A percentile compares a stretch with the other conserved stretches of the same genome.
These are phyloP conservation scores for Aleurites moluccanus DNA, from an alignment of 441 rosid species.

Conservation along the genomic window DNA sequence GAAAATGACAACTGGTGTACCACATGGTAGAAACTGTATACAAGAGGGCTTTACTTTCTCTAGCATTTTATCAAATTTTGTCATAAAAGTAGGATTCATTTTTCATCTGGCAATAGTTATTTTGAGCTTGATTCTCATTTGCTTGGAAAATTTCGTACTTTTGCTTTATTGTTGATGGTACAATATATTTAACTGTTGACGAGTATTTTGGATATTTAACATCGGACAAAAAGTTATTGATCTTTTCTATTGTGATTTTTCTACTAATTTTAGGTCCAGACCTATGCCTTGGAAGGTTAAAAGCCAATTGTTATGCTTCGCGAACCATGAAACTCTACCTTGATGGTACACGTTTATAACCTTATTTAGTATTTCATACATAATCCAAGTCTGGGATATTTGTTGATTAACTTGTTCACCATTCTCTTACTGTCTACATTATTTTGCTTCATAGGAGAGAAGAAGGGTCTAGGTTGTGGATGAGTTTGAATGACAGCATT, in stretches of 20 bases:
- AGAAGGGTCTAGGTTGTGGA: background rate
- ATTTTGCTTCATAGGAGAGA: background rate
- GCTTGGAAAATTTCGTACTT: background rate
- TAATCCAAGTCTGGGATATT: background rate
- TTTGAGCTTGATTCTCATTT: background rate
- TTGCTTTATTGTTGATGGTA: background rate
- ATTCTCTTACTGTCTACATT: background rate
- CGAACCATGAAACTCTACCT: conserved; percentile 13
- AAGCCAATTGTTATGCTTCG: conserved; percentile 11
- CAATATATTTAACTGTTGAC: background rate
- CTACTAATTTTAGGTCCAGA: conserved; percentile 50
- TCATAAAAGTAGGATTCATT: background rate
- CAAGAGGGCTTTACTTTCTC: background rate
- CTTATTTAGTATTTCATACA: background rate
- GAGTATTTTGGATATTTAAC: background rate
- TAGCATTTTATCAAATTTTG: background rate
- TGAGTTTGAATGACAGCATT: background rate
- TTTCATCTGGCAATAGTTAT: background rate
- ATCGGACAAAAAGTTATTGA: background rate
- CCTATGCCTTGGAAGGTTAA: conserved; percentile 68
- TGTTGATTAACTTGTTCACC: background rate
- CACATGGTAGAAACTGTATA: background rate
- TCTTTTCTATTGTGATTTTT: background rate
- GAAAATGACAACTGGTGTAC: background rate
- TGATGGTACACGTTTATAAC: conserved; percentile 20